These are phyloP conservation scores for Colletotrichum lentis DNA, from an alignment of 2,329 filamentous ascomycete species.

Conservation along the genomic window DNA sequence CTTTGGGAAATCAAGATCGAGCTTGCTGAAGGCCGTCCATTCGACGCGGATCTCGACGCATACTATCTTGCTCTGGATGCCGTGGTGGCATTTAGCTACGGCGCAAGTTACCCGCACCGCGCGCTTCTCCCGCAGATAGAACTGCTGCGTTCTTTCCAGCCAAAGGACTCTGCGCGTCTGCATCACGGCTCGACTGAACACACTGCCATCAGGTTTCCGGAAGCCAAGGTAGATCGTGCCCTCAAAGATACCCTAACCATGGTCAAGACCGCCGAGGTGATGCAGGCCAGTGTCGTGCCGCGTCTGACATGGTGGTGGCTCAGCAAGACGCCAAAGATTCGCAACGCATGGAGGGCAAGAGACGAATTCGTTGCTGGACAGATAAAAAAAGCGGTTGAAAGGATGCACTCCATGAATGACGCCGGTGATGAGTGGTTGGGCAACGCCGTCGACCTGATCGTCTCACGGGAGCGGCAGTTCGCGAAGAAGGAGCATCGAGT, in stretches of 20 bases:
- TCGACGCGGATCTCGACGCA: constrained; percentile 43
- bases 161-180: not conserved
- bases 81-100: constrained; percentile 35
- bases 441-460: constrained; percentile 17
- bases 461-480: constrained; percentile 9
- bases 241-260: no score
- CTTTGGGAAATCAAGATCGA: constrained; percentile 47
- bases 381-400: no score
- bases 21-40: constrained; percentile 45
- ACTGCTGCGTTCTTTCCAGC: not conserved
- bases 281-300: no score
- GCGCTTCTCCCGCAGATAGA: not conserved
- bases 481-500: constrained; percentile 6
- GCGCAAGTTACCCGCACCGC: not conserved
- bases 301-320: no score
- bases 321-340: no score
- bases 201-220: no score
- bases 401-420: no score
- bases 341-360: no score
- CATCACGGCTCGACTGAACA: not conserved
- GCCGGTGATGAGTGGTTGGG: no score
- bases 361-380: no score
- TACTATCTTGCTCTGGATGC: constrained; percentile 44
- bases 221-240: no score
- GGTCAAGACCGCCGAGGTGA: no score